Conservation (phyloP, 495 filamentous ascomycete genomes). For the Chaetomium fimeti region DNA sequence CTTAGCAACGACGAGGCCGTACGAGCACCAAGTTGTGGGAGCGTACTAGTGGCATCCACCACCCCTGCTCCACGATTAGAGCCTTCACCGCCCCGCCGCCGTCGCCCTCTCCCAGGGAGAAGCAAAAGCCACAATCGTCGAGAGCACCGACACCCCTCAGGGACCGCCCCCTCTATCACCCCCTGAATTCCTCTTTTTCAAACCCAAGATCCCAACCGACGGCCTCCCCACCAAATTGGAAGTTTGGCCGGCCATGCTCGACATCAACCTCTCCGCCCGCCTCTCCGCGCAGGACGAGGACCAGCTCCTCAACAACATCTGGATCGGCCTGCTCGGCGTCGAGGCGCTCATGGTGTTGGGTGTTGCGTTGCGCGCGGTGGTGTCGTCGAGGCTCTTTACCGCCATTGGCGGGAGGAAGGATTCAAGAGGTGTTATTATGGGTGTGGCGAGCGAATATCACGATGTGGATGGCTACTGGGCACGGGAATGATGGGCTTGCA, state of each 20-base stretch:
- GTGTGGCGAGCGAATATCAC: neutral
- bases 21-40: too few species aligned
- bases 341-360: conserved; percentile 45
- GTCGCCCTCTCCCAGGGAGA: too few species aligned
- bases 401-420: neutral
- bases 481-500: too few species aligned
- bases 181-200: neutral
- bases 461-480: too few species aligned
- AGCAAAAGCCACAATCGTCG: too few species aligned
- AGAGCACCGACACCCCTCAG: too few species aligned
- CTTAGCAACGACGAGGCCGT: too few species aligned
- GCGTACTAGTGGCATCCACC: too few species aligned
- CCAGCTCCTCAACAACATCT: conserved; percentile 45
- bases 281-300: conserved; percentile 31
- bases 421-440: neutral
- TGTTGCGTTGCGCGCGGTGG: conserved; percentile 33
- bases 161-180: too few species aligned
- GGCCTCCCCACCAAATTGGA: too few species aligned
- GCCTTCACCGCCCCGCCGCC: too few species aligned
- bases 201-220: neutral
- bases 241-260: neutral
- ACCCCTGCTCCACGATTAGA: too few species aligned
- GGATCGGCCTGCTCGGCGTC: conserved; percentile 45
- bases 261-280: conserved; percentile 31
- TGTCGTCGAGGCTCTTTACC: neutral